Conservation (phyloP, 2,329 filamentous ascomycete genomes). For the Sporothrix schenckii region DNA sequence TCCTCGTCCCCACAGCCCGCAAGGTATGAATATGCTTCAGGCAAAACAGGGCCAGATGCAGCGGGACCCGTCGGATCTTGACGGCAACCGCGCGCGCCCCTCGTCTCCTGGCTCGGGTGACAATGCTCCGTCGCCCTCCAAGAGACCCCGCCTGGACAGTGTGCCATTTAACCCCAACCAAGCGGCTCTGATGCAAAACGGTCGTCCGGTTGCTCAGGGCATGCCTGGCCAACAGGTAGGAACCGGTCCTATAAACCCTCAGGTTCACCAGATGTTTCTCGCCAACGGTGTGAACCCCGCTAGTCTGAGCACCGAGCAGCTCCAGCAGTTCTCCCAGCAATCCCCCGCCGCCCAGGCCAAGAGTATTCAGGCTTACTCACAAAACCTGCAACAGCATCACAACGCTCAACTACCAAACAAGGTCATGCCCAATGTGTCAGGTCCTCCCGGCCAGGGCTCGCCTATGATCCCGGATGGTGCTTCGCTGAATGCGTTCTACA, state of each 20-base stretch:
- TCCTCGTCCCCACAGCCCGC: constrained; percentile 54
- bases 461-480: constrained; percentile 76
- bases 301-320: constrained; percentile 73
- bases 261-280: constrained; percentile 64
- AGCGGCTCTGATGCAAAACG: constrained; percentile 71
- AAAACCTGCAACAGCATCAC: constrained; percentile 81
- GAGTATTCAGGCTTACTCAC: constrained; percentile 83
- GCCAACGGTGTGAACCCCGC: constrained; percentile 75
- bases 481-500: constrained; percentile 63
- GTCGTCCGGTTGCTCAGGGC: constrained; percentile 66
- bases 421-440: constrained; percentile 72
- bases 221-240: constrained; percentile 73
- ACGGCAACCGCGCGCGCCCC: constrained; percentile 77
- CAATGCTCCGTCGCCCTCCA: constrained; percentile 88
- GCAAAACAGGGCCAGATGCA: constrained; percentile 75
- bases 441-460: constrained; percentile 76
- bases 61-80: constrained; percentile 82
- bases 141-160: constrained; percentile 80
- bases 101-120: constrained; percentile 82
- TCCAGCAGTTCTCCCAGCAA: constrained; percentile 62
- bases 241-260: constrained; percentile 52
- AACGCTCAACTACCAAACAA: constrained; percentile 79
- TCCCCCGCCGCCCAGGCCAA: constrained; percentile 71
- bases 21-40: constrained; percentile 72
- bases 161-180: constrained; percentile 73